Evolutionary conservation across 2,329 filamentous ascomycete species (phyloP), one percentile per base, ranked within the genome.

Genomic region (Cercospora beticola): DNA sequence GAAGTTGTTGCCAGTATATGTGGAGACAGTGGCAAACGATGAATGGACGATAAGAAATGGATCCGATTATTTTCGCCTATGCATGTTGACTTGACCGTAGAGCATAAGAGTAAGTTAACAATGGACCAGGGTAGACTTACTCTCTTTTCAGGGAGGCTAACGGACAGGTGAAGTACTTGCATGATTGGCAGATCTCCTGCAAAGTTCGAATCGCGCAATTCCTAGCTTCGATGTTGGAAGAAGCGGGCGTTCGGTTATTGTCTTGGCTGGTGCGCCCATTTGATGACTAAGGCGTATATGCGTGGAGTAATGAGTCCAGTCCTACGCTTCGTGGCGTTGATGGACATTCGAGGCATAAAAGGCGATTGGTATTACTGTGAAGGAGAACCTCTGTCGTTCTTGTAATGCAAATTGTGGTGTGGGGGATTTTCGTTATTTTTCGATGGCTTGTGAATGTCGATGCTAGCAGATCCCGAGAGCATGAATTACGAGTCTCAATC

Each of bases 161-260:
- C 12, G 12, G 7, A n/a, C 23, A 28, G 1, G 49, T 28, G 49
- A 28, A 16, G 23, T 28, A 56, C 40, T 46, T 14, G 40, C 18
- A 62, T 49, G 60, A 52, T 62, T 52, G 58, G 58, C n/a, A 61
- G 33, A 28, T n/a, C 10, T 62, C 4, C 36, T 62, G 31, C 31
- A 64, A 40, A 58, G 2, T 54, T 40, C 31, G 54, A 56, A 64
- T 64, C 30, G 62, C 52, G 62, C 62, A 54, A 57, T 57, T 21
- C 30, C 49, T 57, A 52, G 49, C 30, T 18, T 40, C 46, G 49
- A 64, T 64, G 49, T 64, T 64, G 49, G 49, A 52, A 64, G 49
- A 58, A 16, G 60, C 28, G 43, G 36, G 60, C n/a, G 33, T 52
- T 46, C 60, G 33, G 30, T 59, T 59, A 59, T 59, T 31, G 56